A percentile compares a stretch with the other conserved stretches of the same genome.
Conservation (phyloP, 257 asterid species). For the Fraxinus anomala region DNA sequence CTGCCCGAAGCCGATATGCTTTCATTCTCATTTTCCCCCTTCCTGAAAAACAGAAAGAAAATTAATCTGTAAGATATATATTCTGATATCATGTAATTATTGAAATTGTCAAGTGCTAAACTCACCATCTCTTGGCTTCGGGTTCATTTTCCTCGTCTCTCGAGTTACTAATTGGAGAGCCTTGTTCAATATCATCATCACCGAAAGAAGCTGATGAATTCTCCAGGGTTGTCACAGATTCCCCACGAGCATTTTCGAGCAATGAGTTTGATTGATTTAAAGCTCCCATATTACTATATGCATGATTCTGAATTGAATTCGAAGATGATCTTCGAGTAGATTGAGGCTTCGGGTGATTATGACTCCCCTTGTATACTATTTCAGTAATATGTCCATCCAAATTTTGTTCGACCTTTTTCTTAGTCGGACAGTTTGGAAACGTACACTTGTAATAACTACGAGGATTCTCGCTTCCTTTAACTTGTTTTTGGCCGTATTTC, state of each 20-base stretch:
- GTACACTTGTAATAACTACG: slow-evolving; percentile 89
- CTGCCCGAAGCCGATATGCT: slow-evolving; percentile 68
- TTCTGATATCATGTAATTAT: background rate
- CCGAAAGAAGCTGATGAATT: slow-evolving; percentile 81
- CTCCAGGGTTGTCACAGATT: slow-evolving; percentile 46
- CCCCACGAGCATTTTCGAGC: slow-evolving; percentile 46
- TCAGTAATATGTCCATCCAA: slow-evolving; percentile 83
- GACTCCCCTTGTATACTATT: slow-evolving; percentile 85
- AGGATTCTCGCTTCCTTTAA: slow-evolving; percentile 88
- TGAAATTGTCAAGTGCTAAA: background rate
- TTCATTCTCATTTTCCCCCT: slow-evolving; percentile 68
- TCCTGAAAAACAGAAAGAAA: slow-evolving; percentile 49
- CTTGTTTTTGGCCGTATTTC: slow-evolving; percentile 83
- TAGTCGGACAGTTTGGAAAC: slow-evolving; percentile 73
- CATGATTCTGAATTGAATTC: slow-evolving; percentile 42
- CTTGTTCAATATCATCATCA: slow-evolving; percentile 80
- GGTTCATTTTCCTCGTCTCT: slow-evolving; percentile 74
- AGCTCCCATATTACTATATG: slow-evolving; percentile 35
- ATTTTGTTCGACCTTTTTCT: slow-evolving; percentile 84
- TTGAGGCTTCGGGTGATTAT: slow-evolving; percentile 89
- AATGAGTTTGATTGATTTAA: slow-evolving; percentile 36
- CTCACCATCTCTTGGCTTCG: slow-evolving; percentile 86
- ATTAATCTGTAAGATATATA: slow-evolving; percentile 8
- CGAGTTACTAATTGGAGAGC: slow-evolving; percentile 65
- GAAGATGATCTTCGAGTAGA: slow-evolving; percentile 70